Percentiles rank a stretch among this genome's conserved stretches.
Conservation (phyloP, 2,329 filamentous ascomycete genomes). For the Zasmidium angulare region DNA sequence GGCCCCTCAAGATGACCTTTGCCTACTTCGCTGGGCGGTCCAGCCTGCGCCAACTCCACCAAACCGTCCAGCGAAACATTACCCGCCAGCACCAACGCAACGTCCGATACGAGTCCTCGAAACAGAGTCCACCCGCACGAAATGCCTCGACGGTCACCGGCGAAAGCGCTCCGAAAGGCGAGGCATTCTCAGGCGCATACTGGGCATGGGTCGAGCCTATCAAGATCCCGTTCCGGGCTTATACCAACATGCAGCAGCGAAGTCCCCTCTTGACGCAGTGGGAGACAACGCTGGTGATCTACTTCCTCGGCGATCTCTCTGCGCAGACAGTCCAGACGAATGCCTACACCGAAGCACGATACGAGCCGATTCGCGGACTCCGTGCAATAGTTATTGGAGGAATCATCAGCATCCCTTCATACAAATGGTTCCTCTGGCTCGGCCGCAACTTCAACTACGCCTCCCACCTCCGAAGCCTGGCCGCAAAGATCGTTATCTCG, state of each 20-base stretch:
- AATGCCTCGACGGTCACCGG: conserved; percentile 16
- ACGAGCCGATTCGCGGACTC: conserved; percentile 68
- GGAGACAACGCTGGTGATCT: conserved; percentile 72
- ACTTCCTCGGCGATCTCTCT: conserved; percentile 72
- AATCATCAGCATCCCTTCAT: conserved; percentile 72
- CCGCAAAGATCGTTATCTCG: conserved; percentile 76
- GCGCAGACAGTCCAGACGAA: conserved; percentile 64
- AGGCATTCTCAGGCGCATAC: conserved; percentile 44
- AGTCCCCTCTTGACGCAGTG: conserved; percentile 80
- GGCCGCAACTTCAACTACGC: conserved; percentile 79
- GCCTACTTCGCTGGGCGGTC: conserved; percentile 29
- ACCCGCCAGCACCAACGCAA: conserved; percentile 25
- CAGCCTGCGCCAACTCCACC: conserved; percentile 32
- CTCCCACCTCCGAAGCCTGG: conserved; percentile 68
- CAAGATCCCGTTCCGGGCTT: conserved; percentile 52
- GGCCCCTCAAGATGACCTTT: conserved; percentile 27
- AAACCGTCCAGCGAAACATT: conserved; percentile 34
- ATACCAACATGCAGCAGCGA: conserved; percentile 68
- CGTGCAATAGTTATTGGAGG: conserved; percentile 74
- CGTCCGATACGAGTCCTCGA: conserved; percentile 23
- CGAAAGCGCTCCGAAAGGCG: not conserved
- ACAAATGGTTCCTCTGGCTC: conserved; percentile 81
- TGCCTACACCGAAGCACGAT: conserved; percentile 43
- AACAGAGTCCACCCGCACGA: conserved; percentile 9
- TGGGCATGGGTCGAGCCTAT: conserved; percentile 50